Conservation (phyloP, 1,139 yeast genomes). For the Candida gigantensis region DNA sequence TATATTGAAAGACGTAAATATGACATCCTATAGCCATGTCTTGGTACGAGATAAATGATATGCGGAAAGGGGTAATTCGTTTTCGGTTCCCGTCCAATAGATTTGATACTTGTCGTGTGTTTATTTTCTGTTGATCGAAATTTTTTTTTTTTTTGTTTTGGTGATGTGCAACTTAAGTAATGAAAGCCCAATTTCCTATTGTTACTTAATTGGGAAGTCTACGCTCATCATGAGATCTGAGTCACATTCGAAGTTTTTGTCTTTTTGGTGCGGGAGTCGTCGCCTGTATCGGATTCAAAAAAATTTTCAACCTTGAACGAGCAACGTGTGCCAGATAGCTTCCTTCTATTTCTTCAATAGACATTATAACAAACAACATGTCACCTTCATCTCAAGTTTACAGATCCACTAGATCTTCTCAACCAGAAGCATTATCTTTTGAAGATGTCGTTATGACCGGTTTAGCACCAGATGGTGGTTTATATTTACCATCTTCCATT, state of each 20-base stretch:
- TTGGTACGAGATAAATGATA: background rate
- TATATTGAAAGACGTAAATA: conserved; percentile 5
- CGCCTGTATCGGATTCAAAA: conserved; percentile 2
- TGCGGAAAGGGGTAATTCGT: background rate
- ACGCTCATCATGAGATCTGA: conserved; percentile 9
- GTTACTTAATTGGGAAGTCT: conserved; percentile 8
- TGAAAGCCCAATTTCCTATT: background rate
- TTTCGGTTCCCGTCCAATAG: background rate
- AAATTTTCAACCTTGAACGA: conserved; percentile 1
- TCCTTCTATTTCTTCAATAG: no score
- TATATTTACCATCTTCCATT: conserved; percentile 82
- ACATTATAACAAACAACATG: no score
- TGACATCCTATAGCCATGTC: conserved; percentile 6
- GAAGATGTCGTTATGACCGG: conserved; percentile 95
- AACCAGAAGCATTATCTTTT: conserved; percentile 60
- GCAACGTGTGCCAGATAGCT: conserved; percentile 4
- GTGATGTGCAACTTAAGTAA: background rate
- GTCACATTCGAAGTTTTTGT: conserved; percentile 5
- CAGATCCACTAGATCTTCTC: conserved; percentile 82
- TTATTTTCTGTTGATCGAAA: no score
- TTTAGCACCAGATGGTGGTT: conserved; percentile 94
- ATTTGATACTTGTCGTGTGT: no score
- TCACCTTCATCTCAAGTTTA: conserved; percentile 51
- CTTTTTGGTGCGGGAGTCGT: no score
- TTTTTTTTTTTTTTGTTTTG: no score